Conservation (phyloP, 805 yeast genomes). For the Nakazawaea siamensis region DNA sequence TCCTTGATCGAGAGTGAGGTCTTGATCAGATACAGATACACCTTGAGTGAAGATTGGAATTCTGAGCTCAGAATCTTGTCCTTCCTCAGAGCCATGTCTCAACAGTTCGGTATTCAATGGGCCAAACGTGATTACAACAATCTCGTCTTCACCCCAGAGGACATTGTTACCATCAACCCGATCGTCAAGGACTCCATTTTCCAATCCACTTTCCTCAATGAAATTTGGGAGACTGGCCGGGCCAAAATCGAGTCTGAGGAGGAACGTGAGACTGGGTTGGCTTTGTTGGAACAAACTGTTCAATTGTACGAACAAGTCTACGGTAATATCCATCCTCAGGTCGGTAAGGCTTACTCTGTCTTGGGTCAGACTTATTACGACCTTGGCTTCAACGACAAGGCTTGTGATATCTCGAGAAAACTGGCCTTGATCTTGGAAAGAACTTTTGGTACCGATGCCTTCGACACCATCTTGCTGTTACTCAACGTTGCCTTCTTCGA, state of each 20-base stretch:
- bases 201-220: constrained; percentile 62
- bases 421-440: constrained; percentile 74
- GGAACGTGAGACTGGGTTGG: constrained; percentile 49
- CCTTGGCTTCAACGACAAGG: constrained; percentile 44
- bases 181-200: constrained; percentile 64
- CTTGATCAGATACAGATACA: constrained; percentile 52
- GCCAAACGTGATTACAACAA: constrained; percentile 34
- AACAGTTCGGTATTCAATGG: constrained; percentile 86
- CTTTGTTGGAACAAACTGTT: constrained; percentile 61
- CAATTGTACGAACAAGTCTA: constrained; percentile 74
- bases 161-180: constrained; percentile 66
- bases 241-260: constrained; percentile 27
- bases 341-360: constrained; percentile 59
- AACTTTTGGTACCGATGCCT: constrained; percentile 70
- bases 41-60: constrained; percentile 43
- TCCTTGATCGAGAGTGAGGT: constrained; percentile 45
- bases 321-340: constrained; percentile 73
- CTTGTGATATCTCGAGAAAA: constrained; percentile 57
- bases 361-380: constrained; percentile 64
- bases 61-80: constrained; percentile 27
- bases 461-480: constrained; percentile 63
- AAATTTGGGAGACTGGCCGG: constrained; percentile 62
- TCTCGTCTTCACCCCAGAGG: constrained; percentile 42
- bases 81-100: constrained; percentile 59
- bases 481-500: constrained; percentile 73